Conservation (phyloP, 1,284 basidiomycete genomes). For the Schizophyllum amplum region DNA sequence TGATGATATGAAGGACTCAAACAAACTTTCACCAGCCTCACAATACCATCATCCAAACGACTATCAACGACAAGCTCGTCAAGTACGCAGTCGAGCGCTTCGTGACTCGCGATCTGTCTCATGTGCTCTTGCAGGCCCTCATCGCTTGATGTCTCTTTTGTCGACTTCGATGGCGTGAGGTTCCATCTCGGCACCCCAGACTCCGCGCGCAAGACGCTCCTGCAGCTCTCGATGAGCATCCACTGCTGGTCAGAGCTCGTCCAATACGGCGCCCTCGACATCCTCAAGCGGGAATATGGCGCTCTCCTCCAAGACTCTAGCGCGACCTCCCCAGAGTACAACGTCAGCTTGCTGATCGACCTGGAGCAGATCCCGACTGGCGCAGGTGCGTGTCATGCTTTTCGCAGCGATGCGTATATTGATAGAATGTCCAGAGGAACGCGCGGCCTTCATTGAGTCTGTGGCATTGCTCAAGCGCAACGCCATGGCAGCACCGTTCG, state of each 20-base stretch:
- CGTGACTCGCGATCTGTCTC: conserved; percentile 4
- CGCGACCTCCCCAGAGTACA: conserved; percentile 77
- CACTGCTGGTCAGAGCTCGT: conserved; percentile 95
- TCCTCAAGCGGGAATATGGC: conserved; percentile 84
- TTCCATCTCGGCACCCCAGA: conserved; percentile 89
- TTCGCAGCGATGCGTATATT: background rate
- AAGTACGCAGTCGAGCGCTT: conserved; percentile 49
- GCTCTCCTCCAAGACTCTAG: conserved; percentile 41
- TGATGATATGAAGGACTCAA: background rate
- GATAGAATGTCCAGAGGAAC: conserved; percentile 52
- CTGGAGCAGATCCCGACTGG: conserved; percentile 76
- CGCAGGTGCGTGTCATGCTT: conserved; percentile 53
- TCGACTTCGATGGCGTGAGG: conserved; percentile 95
- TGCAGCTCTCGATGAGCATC: conserved; percentile 93
- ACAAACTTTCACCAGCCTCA: conserved; percentile 61
- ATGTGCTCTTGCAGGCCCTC: conserved; percentile 53
- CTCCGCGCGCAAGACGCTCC: conserved; percentile 54
- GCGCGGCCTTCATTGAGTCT: conserved; percentile 74
- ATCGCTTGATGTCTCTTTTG: conserved; percentile 90
- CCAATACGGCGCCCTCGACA: conserved; percentile 77
- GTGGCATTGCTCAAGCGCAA: conserved; percentile 90
- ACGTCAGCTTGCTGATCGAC: conserved; percentile 84
- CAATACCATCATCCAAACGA: conserved; percentile 89
- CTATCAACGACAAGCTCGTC: conserved; percentile 81
- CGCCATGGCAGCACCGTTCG: conserved; percentile 92